phyloP scores from a whole-genome alignment of 495 filamentous ascomycete genomes.

The Penicillium cosmopolitanum region DNA sequence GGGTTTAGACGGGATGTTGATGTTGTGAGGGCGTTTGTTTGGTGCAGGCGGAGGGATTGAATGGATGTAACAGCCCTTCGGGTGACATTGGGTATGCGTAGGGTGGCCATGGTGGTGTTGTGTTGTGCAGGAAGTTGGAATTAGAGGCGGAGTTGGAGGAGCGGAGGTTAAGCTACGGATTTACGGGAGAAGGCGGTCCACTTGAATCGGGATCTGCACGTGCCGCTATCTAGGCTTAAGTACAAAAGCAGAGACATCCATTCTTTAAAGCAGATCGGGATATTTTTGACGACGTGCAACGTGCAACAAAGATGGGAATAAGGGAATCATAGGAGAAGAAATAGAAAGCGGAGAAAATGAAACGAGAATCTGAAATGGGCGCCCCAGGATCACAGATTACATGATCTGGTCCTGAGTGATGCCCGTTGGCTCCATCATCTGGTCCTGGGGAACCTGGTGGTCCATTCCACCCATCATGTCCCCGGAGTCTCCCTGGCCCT shows the following conservation, averaged over 20 bases:
- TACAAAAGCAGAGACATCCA: slow-evolving; percentile 20
- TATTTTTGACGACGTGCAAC: slow-evolving; percentile 6
- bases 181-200: background rate
- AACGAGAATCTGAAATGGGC: slow-evolving; percentile 5
- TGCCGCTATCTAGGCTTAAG: slow-evolving; percentile 3
- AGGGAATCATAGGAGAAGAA: slow-evolving; percentile 33
- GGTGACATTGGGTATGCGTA: background rate
- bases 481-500: slow-evolving; percentile 19
- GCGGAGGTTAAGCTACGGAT: slow-evolving; percentile 5
- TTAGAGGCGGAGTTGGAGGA: background rate
- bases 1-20: background rate
- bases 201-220: slow-evolving; percentile 13
- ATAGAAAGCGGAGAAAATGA: slow-evolving; percentile 14
- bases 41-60: slow-evolving; percentile 1
- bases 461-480: slow-evolving; percentile 82
- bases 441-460: slow-evolving; percentile 26
- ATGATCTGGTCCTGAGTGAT: slow-evolving; percentile 98
- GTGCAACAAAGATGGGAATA: slow-evolving; percentile 21
- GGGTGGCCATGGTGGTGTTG: background rate
- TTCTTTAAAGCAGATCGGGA: slow-evolving; percentile 18
- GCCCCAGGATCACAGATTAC: slow-evolving; percentile 49
- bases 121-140: background rate
- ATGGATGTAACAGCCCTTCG: background rate
- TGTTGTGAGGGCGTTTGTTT: slow-evolving; percentile 5
- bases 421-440: slow-evolving; percentile 30